Evolutionary conservation across 164 flowering plant species (phyloP), one percentile per base, ranked within the genome.

Genomic region (Kalanchoe fedtschenkoi): DNA sequence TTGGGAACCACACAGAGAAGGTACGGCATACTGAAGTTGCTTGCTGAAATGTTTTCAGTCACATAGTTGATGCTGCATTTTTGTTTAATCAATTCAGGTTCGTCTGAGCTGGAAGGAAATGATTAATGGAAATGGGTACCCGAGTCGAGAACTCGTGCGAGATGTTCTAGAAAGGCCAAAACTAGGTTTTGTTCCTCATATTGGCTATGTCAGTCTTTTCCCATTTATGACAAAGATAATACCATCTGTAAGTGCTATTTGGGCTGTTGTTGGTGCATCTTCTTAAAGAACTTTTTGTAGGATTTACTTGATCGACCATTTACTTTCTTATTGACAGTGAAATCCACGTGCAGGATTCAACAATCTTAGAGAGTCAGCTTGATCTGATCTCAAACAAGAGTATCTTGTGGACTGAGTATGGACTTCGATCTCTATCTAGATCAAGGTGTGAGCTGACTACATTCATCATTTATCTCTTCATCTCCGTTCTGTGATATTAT

Each of bases 141-240:
- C 74, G 24, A 64, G 64, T 35, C 74, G 84, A 69, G 84, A 87
- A 75, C 86, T 91, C 62, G 68, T 91, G 24, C 76, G 99, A 17
- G 90, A 84, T 66, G 96, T 81, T 43, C 47, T 78, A 17, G 87
- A 80, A 67, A 71, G 7, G 66, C 96, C 99, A 35, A 66, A 73
- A 34, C 66, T 86, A 74, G 79, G 77, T 65, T 68, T 91, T 41
- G 96, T 89, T 76, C 97, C 96, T 75, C 99, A 95, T 73, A 30
- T 95, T 73, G 97, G 99, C 66, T 91, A 89, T 75, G 93, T 89
- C 73, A 89, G 93, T 78, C 90, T 95, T 67, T 95, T 95, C 66
- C 99, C 97, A 34, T 83, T 93, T 60, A 95, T 88, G 72, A 72
- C 74, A 74, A 79, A 68, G 76, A 72, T 91, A 34, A 86, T 91